Evolutionary conservation across 208 protist species (phyloP).

Genomic region (Trypanosoma caninum): DNA sequence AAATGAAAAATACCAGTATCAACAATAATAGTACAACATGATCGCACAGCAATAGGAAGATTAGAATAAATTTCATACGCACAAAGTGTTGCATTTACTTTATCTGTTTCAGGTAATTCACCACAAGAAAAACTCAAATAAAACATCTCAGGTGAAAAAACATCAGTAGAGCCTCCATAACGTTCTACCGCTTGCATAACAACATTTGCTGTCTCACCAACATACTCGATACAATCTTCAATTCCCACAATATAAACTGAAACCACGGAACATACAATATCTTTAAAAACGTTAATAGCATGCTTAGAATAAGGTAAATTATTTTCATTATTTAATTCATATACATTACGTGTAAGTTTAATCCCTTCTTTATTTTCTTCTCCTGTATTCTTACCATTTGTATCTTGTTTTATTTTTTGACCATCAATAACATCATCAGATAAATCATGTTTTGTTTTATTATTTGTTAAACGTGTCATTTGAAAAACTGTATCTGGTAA

Average conservation of each 20-base stretch:
- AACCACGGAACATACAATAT: conserved; percentile 10
- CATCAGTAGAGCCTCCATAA: conserved; percentile 40
- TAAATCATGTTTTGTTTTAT: neutral
- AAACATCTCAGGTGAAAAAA: conserved; percentile 37
- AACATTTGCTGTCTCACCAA: conserved; percentile 27
- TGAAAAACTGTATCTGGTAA: conserved; percentile 4
- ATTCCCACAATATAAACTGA: conserved; percentile 4
- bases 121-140: conserved; percentile 37
- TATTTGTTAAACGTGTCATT: neutral
- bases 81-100: conserved; percentile 31
- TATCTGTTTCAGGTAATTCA: conserved; percentile 23
- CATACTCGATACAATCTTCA: conserved; percentile 8
- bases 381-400: neutral
- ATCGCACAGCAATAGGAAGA: conserved; percentile 14
- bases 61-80: conserved; percentile 32
- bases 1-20: conserved; percentile 35
- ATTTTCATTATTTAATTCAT: neutral
- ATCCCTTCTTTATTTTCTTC: neutral
- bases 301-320: neutral
- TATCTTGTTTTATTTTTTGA: neutral
- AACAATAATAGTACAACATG: conserved; percentile 29
- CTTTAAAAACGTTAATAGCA: conserved; percentile 10
- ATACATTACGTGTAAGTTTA: neutral
- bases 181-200: conserved; percentile 21
- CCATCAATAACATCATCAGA: neutral